phyloP scores from a whole-genome alignment of 768 basidiomycete species.

The Wakefieldia striispora region DNA sequence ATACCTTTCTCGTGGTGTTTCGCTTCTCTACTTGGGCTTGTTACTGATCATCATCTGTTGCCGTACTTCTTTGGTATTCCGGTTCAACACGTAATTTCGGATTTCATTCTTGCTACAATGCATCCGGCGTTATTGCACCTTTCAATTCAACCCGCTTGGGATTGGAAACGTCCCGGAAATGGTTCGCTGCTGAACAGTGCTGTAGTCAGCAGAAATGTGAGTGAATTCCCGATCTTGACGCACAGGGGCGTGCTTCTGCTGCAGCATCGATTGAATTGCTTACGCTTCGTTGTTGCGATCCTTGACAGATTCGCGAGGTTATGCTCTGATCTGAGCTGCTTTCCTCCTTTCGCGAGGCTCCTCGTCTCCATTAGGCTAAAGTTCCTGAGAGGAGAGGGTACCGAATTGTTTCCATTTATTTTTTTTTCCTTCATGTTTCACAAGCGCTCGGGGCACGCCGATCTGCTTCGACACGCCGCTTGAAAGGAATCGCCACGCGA shows the following conservation, averaged over 20 bases:
- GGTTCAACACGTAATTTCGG: constrained; percentile 28
- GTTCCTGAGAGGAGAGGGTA: neutral
- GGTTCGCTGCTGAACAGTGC: constrained; percentile 39
- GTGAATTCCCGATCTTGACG: constrained; percentile 30
- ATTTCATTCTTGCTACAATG: constrained; percentile 21
- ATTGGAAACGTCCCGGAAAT: constrained; percentile 11
- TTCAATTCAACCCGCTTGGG: constrained; percentile 3
- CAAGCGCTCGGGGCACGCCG: neutral
- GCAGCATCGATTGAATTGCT: neutral
- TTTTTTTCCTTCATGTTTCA: neutral
- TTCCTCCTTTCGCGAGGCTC: neutral
- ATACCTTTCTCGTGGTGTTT: constrained; percentile 7
- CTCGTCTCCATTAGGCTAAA: neutral
- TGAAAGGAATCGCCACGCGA: neutral
- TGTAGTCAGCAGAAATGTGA: constrained; percentile 69
- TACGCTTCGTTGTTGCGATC: neutral
- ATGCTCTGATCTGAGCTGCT: constrained; percentile 42
- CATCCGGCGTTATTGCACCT: constrained; percentile 1
- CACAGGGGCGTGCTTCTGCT: neutral
- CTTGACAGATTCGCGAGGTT: constrained; percentile 47
- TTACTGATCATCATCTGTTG: constrained; percentile 16
- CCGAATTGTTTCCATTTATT: neutral
- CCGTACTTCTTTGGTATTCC: constrained; percentile 25
- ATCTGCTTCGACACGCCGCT: neutral
- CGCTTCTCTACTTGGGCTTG: constrained; percentile 10